Base-by-base conservation (phyloP, 352 stramenopile genomes). In the Globisporangium echinulatum region DNA sequence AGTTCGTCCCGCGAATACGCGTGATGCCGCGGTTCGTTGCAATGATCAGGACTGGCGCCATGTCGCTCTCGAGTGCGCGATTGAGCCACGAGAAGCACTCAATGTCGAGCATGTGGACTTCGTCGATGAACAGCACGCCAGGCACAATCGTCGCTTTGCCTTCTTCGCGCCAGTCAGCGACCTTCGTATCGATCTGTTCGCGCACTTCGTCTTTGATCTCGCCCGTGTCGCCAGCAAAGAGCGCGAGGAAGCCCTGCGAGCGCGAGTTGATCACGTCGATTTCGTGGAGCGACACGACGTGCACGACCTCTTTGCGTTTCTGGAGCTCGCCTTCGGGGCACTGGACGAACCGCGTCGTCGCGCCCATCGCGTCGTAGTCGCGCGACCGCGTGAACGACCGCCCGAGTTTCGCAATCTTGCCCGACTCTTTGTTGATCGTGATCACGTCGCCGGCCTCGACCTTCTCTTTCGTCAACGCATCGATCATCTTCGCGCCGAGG, bases 1-100 rank as follows among this genome's bases (percentile, higher is more conserved):
- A 99, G 67, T 99, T 92, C n/a, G 97, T 99, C 13, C 97, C 97
- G 38, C 97, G 89, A 67, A 99, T 99, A 52, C 96, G 96, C 19
- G 96, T 98, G 72, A 99, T 98, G 19, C 97, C 97, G 46, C 97
- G 90, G 81, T 99, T 99, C 39, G 97, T 99, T 2, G 97, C 97
- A 66, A 99, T 98, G 67, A 99, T 98, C 15, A 99, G 77, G 66
- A 99, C 96, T 0, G 97, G 97, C 40, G 96, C 94, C 72, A 99
- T 91, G 66, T 98, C 87, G 42, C 86, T 98, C 75, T 99, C 97
- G 15, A 99, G 77, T 0, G 96, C 96, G 43, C 97, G 82, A 78
- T 99, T 99, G 48, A 99, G 88, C 89, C 97, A 99, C 54, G 96
- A 99, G 72, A 99, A 99, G 74, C 97, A 99, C 77, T 99, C 97